Base-by-base conservation (phyloP, 768 basidiomycete genomes). In the Phlebiopsis gigantea region DNA sequence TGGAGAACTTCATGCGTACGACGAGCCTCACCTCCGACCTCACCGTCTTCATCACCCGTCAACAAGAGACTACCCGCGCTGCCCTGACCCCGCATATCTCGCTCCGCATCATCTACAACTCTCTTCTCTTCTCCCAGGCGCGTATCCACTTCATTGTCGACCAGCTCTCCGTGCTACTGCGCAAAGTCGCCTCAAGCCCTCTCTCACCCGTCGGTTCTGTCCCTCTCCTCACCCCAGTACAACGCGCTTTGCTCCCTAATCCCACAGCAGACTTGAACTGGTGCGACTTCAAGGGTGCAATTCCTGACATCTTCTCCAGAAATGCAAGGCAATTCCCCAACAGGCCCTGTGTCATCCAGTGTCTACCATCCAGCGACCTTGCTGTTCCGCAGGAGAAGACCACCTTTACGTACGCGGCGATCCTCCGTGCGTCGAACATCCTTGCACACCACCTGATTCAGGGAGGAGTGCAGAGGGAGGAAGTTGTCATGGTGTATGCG, bases 401-500 rank as follows among this genome's bases (percentile, higher is more conserved):
- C 44, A 79, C 76, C 0, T 95, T 83, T 72, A 84, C 90, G 0
- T 99, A 99, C 66, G 75, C 77, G 29, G 79, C 85, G 56, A 93
- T 98, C 63, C 83, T 90, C 44, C 80, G 78, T 46, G 93, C 95
- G 17, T 84, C 88, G 1, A 98, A 98, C 68, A 77, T 94, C 28
- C 79, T 99, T 10, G 87, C 96, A 0, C 95, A 98, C 66, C 84
- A 95, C 64, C 81, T 99, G 58, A 74, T 98, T 41, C 82, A 85
- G 61, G 83, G 83, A 14, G 97, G 97, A 5, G 74, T 99, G 4
- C 79, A 94, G 70, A 78, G 92, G 30, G 96, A 95, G 66, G 97
- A 99, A 61, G 93, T 98, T 19, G 93, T 98, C 53, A 98, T 96
- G 87, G 88, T 99, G 19, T 99, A 98, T 66, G 96, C 96, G 1